Evolutionary conservation across 306 rosid species (phyloP).

Genomic region (Lathyrus tuberosus): DNA sequence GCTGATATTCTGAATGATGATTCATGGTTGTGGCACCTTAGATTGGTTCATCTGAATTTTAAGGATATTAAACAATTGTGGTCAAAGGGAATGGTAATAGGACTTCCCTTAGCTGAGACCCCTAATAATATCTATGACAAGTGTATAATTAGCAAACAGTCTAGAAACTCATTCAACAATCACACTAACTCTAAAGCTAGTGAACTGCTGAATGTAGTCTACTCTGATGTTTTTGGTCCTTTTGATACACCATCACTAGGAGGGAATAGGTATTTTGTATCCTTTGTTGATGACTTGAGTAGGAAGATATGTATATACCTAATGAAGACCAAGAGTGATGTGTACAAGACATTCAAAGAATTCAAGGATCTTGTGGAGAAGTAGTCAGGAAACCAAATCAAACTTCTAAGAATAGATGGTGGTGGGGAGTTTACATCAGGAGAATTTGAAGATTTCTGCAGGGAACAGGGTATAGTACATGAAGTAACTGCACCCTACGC

Average conservation of each 20-base stretch:
- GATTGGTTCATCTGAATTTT: no score
- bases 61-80: no score
- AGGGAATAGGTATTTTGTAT: not conserved
- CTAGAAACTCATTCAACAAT: not conserved
- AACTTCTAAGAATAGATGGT: not conserved
- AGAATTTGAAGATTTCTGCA: not conserved
- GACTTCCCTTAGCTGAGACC: not conserved
- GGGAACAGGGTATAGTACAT: not conserved
- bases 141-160: not conserved
- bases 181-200: not conserved
- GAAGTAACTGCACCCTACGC: not conserved
- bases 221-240: not conserved
- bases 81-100: not conserved
- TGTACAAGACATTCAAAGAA: not conserved
- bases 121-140: not conserved
- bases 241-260: not conserved
- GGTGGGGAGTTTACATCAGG: not conserved
- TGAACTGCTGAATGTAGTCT: not conserved
- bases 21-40: not conserved
- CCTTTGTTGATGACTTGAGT: not conserved
- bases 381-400: not conserved
- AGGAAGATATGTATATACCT: not conserved
- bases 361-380: not conserved
- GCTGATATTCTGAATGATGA: no score
- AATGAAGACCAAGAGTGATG: not conserved